A percentile compares a stretch with the other conserved stretches of the same genome.
Conservation (phyloP, 2,329 filamentous ascomycete genomes). For the Cercospora zeae-maydis region DNA sequence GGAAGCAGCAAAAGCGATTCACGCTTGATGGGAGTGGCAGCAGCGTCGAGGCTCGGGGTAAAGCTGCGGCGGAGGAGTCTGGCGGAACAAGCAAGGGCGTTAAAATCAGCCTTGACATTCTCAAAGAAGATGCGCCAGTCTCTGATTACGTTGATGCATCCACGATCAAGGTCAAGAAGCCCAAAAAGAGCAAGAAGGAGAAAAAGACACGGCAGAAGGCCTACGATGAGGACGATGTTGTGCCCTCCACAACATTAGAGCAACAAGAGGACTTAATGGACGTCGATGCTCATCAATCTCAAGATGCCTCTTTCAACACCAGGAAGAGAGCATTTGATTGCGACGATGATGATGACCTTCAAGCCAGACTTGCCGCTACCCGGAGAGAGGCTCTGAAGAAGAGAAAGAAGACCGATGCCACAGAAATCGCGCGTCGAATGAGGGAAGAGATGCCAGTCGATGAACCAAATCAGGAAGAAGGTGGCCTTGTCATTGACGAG, state of each 20-base stretch:
- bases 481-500: constrained; percentile 87
- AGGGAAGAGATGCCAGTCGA: constrained; percentile 64
- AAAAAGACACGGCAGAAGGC: constrained; percentile 68
- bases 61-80: constrained; percentile 39
- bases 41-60: constrained; percentile 59
- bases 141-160: constrained; percentile 88
- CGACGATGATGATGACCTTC: constrained; percentile 73
- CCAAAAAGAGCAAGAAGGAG: constrained; percentile 74
- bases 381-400: constrained; percentile 83
- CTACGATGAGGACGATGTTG: constrained; percentile 56
- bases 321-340: constrained; percentile 66
- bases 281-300: constrained; percentile 54
- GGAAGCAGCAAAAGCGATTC: constrained; percentile 83
- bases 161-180: constrained; percentile 89
- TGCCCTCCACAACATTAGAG: constrained; percentile 37
- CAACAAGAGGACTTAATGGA: constrained; percentile 61
- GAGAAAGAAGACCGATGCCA: constrained; percentile 78
- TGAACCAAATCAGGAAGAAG: constrained; percentile 51
- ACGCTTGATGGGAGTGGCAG: constrained; percentile 77
- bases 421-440: constrained; percentile 80
- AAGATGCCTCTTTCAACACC: constrained; percentile 30
- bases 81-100: constrained; percentile 63
- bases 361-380: constrained; percentile 79
- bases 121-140: constrained; percentile 59
- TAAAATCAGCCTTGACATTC: constrained; percentile 71